These are phyloP conservation scores for Pulveroboletus sp. DNA, from an alignment of 768 basidiomycete species.

Conservation along the genomic window DNA sequence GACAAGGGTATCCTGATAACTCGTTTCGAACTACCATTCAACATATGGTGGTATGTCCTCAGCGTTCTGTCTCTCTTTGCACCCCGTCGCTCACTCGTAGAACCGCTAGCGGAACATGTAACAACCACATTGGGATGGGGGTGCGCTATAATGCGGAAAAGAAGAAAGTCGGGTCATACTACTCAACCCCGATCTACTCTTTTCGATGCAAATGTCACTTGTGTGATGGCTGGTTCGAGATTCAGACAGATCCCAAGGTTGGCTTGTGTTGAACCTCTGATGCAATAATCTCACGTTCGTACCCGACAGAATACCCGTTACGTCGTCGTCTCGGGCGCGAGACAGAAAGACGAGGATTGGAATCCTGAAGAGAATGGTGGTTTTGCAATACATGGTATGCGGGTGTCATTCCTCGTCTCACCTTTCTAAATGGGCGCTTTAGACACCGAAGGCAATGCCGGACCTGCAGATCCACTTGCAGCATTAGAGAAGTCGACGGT, in stretches of 20 bases:
- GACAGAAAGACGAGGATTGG: slow-evolving; percentile 95
- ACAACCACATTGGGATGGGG: slow-evolving; percentile 97
- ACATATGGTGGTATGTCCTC: slow-evolving; percentile 84
- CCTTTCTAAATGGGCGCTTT: slow-evolving; percentile 8
- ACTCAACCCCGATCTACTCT: slow-evolving; percentile 89
- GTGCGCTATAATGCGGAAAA: slow-evolving; percentile 99
- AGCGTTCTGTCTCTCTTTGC: too few relatives aligned
- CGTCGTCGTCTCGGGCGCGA: slow-evolving; percentile 88
- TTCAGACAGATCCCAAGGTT: slow-evolving; percentile 96
- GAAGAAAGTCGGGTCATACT: slow-evolving; percentile 93
- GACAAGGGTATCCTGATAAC: slow-evolving; percentile 96
- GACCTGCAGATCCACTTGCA: slow-evolving; percentile 78
- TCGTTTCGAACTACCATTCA: slow-evolving; percentile 95
- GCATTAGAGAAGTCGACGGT: slow-evolving; percentile 87
- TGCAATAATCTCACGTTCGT: background rate
- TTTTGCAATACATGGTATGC: slow-evolving; percentile 78
- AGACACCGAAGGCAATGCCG: slow-evolving; percentile 68
- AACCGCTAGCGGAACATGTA: slow-evolving; percentile 75
- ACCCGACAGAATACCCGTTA: slow-evolving; percentile 78
- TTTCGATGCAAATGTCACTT: slow-evolving; percentile 98
- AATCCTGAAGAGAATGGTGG: slow-evolving; percentile 95
- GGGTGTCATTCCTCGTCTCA: background rate
- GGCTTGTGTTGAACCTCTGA: background rate
- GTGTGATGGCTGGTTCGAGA: slow-evolving; percentile 97
- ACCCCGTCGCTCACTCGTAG: background rate